Evolutionary conservation across 202 grass and related monocot species (phyloP).

Genomic region (Panicum hallii): DNA sequence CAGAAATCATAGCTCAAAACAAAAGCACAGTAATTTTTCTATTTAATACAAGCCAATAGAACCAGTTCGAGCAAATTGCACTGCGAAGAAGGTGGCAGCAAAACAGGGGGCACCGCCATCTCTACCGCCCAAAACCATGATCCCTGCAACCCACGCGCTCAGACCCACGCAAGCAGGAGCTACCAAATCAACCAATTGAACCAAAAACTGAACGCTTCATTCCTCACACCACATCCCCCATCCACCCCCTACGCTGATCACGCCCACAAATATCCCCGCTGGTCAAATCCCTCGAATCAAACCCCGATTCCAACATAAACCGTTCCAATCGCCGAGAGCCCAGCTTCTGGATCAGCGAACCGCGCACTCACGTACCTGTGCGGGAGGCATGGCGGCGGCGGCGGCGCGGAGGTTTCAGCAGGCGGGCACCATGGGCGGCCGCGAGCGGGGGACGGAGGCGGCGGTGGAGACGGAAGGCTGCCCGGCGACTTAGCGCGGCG

Average conservation of each 20-base stretch:
- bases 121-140: not conserved
- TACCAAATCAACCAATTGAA: not conserved
- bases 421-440: not conserved
- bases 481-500: not conserved
- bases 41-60: not conserved
- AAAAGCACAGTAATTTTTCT: not conserved
- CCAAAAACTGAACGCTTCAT: not conserved
- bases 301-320: not conserved
- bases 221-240: not conserved
- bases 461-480: not conserved
- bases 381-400: conserved; percentile 8
- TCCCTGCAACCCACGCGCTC: not conserved
- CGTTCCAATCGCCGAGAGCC: not conserved
- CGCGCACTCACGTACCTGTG: not conserved
- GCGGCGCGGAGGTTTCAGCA: not conserved
- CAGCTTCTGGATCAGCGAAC: not conserved
- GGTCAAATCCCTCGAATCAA: not conserved
- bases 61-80: not conserved
- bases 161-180: not conserved
- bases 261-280: not conserved
- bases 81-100: not conserved
- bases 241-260: conserved; percentile 7
- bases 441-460: not conserved
- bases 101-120: not conserved
- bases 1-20: not conserved